Evolutionary conservation across 169 alveolate genomes (phyloP).

Genomic region (Cryptosporidium sp.): DNA sequence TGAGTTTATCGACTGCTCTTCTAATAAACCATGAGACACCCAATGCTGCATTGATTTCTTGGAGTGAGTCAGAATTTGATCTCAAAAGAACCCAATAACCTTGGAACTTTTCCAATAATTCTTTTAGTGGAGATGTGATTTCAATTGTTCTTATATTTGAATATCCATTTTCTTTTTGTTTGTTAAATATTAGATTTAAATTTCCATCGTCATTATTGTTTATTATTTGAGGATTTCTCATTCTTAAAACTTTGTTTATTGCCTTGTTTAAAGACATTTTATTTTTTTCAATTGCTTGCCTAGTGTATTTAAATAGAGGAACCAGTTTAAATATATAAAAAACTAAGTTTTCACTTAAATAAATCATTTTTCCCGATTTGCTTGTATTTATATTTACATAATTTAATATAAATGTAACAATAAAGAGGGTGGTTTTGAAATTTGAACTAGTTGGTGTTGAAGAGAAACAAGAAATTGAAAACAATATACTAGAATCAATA

Average conservation of each 20-base stretch:
- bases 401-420: conserved; percentile 11
- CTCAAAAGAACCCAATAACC: conserved; percentile 70
- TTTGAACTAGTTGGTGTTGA: conserved; percentile 35
- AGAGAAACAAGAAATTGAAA: conserved; percentile 53
- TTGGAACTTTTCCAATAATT: conserved; percentile 38
- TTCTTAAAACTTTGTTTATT: conserved; percentile 32
- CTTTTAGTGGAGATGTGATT: conserved; percentile 14
- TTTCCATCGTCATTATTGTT: conserved; percentile 1
- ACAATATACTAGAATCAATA: conserved; percentile 52
- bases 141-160: conserved; percentile 43
- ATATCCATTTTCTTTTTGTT: background rate
- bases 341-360: conserved; percentile 57
- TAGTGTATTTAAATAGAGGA: conserved; percentile 45
- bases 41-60: conserved; percentile 71
- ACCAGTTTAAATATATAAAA: conserved; percentile 45
- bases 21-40: conserved; percentile 75
- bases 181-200: background rate
- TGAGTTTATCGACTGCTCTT: conserved; percentile 64
- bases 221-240: conserved; percentile 16
- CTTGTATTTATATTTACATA: conserved; percentile 5
- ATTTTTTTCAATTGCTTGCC: conserved; percentile 47
- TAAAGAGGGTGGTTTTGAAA: conserved; percentile 37
- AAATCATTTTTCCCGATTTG: conserved; percentile 28
- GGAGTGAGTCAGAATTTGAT: conserved; percentile 66
- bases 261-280: conserved; percentile 52